Base-by-base conservation (phyloP, 441 rosid species). In the Gossypium lobatum region DNA sequence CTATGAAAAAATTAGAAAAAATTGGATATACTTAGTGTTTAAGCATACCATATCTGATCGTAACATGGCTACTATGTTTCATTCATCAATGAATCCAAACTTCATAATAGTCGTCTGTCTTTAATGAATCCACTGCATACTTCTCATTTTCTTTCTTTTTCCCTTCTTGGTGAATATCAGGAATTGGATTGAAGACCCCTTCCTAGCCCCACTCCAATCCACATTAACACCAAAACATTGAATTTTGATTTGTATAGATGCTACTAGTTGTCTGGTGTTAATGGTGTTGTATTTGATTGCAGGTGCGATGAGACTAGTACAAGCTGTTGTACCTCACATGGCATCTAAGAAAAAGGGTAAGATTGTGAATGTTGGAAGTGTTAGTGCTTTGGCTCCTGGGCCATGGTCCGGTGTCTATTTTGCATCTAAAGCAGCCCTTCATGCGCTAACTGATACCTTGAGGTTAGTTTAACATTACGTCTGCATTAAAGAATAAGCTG, bases 251-350 rank as follows among this genome's bases (percentile, higher is more conserved):
- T 42, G 54, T 59, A 4, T 9, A 37, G n/a, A 58, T 71, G 10
- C 50, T 2, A 2, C 11, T 25, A 0, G 23, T 59, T 60, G 8
- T 73, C 31, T n/a, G 34, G 9, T 54, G 21, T 53, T 55, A 52
- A 64, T 9, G 28, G 54, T 63, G 17, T 64, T 52, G 18, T 34
- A 28, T 31, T 31, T 6, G 60, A 74, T 73, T 77, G 77, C 39
- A 81, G 85, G 85, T 78, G 34, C 92, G 8, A 74, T 89, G 79
- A 89, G 97, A 78, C 45, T 94, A 86, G 82, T 91, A 66, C 98
- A 91, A 83, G 92, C 93, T 46, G 93, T 88, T 53, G 91, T 86
- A 17, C 96, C 97, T 72, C 92, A 87, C 84, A 92, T 94, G 97
- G 93, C 90, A 28, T 77, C 85, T 31, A 86, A 89, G 82, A 92